These are phyloP conservation scores for Rickenella mellea DNA, from an alignment of 768 basidiomycete species.

Conservation along the genomic window DNA sequence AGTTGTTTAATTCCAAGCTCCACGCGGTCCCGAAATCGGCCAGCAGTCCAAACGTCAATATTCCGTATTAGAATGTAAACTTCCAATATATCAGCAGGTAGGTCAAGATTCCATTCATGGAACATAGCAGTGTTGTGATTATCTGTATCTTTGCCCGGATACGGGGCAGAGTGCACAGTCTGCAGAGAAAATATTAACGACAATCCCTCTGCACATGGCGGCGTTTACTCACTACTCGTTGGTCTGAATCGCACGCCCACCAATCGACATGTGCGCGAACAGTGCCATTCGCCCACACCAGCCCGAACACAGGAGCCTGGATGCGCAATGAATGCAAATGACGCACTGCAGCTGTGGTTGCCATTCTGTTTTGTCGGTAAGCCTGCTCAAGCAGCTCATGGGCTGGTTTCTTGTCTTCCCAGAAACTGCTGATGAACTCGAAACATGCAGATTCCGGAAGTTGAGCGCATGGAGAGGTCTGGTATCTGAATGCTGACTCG, in stretches of 20 bases:
- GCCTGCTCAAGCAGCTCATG: constrained; percentile 41
- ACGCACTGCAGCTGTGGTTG: constrained; percentile 38
- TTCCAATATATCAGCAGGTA: constrained; percentile 34
- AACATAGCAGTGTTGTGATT: constrained; percentile 20
- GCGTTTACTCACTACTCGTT: constrained; percentile 27
- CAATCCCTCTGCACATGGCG: no score
- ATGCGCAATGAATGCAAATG: constrained; percentile 41
- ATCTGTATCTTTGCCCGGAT: constrained; percentile 16
- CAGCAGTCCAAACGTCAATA: constrained; percentile 42
- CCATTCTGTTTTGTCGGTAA: constrained; percentile 49
- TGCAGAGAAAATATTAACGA: constrained; percentile 14
- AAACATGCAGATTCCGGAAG: constrained; percentile 38
- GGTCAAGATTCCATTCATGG: constrained; percentile 40
- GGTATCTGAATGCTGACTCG: constrained; percentile 40
- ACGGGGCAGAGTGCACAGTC: constrained; percentile 43
- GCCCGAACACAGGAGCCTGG: constrained; percentile 37
- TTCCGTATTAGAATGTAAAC: constrained; percentile 44
- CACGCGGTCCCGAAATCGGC: constrained; percentile 30
- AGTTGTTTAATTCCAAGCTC: constrained; percentile 28
- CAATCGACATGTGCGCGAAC: constrained; percentile 51
- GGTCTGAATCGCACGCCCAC: constrained; percentile 26
- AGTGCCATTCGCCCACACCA: constrained; percentile 42
- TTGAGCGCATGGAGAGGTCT: constrained; percentile 38
- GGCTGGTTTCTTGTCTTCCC: constrained; percentile 53
- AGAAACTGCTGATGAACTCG: constrained; percentile 45